These are phyloP conservation scores for Zostera marina DNA, from an alignment of 116 monocot species.

Conservation along the genomic window DNA sequence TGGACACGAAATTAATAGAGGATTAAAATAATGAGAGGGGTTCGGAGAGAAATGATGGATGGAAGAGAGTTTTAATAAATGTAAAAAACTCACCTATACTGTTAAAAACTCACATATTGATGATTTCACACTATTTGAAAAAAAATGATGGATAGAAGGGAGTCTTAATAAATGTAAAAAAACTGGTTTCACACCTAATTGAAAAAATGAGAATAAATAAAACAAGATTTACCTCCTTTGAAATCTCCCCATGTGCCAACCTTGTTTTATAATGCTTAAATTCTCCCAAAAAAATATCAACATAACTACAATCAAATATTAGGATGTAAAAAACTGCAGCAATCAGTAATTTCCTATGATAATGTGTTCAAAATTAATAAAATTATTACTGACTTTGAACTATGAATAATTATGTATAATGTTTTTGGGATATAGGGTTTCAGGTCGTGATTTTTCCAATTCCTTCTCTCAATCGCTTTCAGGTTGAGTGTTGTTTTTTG, in stretches of 20 bases:
- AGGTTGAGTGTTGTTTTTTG: no score
- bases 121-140: neutral
- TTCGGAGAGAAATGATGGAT: neutral
- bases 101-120: neutral
- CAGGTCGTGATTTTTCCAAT: no score
- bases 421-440: no score
- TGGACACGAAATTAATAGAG: no score
- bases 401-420: no score
- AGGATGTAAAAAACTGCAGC: neutral
- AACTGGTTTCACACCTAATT: neutral
- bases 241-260: conserved; percentile 70
- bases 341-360: neutral
- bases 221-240: conserved; percentile 59
- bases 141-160: neutral
- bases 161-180: neutral
- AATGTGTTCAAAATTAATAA: neutral
- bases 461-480: no score
- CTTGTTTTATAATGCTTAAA: conserved; percentile 91
- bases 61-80: neutral
- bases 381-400: no score
- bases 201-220: no score
- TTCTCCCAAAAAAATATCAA: conserved; percentile 88
- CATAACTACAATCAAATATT: conserved; percentile 36
- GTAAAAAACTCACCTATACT: neutral
- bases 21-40: no score